Conservation (phyloP, 306 rosid species). For the Cucumis sativus region Cucumber_9930_V3 NC_026660.2:3027001-3027500, state of each 20-base stretch:
- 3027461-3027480: slow-evolving; percentile 85
- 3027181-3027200: slow-evolving; percentile 54
- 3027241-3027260: slow-evolving; percentile 79
- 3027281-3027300: slow-evolving; percentile 54
- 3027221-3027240: slow-evolving; percentile 73
- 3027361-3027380: no score
- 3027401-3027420: slow-evolving; percentile 42
- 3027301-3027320: not conserved
- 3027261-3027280: slow-evolving; percentile 87
- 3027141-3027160: not conserved
- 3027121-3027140: slow-evolving; percentile 20
- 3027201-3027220: slow-evolving; percentile 98
- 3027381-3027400: not conserved
- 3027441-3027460: slow-evolving; percentile 92
- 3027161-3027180: not conserved
- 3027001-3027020: not conserved
- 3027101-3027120: slow-evolving; percentile 23
- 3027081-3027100: not conserved
- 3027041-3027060: not conserved
- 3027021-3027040: not conserved
- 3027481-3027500: slow-evolving; percentile 86
- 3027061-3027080: not conserved
- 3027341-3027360: not conserved
- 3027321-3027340: not conserved
- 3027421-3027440: slow-evolving; percentile 97